A percentile compares a stretch with the other conserved stretches of the same genome.
Evolutionary conservation across 371 early-diverging fungal genomes (phyloP).

Genomic region (Capillidium heterosporum): DNA sequence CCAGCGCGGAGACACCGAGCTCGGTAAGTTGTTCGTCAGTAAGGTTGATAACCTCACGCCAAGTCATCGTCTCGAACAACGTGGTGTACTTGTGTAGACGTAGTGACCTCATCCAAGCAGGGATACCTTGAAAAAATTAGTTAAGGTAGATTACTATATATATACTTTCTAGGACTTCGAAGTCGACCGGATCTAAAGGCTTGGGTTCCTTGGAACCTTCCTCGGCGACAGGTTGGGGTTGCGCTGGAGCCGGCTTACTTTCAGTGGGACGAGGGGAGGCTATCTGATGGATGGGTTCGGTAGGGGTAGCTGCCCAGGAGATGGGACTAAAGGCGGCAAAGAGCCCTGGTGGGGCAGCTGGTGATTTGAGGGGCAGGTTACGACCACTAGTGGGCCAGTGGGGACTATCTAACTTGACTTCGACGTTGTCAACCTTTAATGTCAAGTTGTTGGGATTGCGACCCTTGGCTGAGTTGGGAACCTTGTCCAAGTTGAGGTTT

Average conservation of each 20-base stretch:
- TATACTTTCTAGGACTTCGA: constrained; percentile 1
- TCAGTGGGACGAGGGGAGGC: background rate
- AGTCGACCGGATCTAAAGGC: constrained; percentile 1
- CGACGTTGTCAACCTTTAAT: constrained; percentile 3
- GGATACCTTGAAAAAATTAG: constrained; percentile 16
- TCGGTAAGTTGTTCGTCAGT: constrained; percentile 63
- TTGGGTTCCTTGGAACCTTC: background rate
- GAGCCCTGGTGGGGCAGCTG: constrained; percentile 2
- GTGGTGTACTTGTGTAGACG: constrained; percentile 88
- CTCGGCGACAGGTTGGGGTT: background rate
- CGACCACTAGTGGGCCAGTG: background rate
- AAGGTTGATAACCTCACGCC: constrained; percentile 72
- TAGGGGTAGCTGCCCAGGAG: constrained; percentile 4
- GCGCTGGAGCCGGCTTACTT: background rate
- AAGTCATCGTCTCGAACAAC: constrained; percentile 71
- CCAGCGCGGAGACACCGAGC: constrained; percentile 83
- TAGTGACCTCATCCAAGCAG: constrained; percentile 74
- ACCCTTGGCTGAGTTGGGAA: background rate
- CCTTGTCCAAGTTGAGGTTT: background rate
- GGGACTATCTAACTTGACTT: background rate
- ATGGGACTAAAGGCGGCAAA: background rate
- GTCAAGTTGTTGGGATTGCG: constrained; percentile 3
- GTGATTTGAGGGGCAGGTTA: background rate
- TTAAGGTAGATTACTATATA: background rate
- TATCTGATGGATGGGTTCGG: background rate